These are phyloP conservation scores for Claviceps maximensis DNA, from an alignment of 2,329 filamentous ascomycete species.

Conservation along the genomic window DNA sequence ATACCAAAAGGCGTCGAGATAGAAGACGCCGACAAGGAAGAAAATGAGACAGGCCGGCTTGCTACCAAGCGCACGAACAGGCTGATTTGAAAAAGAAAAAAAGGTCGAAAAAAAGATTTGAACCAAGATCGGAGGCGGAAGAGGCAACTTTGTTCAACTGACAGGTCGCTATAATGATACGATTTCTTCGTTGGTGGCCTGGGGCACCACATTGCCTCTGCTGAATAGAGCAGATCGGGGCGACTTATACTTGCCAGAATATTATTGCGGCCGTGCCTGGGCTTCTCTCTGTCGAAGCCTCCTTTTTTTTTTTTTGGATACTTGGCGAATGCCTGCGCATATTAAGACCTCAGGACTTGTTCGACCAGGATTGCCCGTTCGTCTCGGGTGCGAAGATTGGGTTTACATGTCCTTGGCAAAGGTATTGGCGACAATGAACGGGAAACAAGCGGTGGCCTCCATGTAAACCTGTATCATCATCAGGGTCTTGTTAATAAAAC, in stretches of 20 bases:
- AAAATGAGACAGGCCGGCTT: conserved; percentile 11
- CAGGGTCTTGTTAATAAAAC: background rate
- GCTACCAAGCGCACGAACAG: conserved; percentile 14
- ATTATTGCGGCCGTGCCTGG: background rate
- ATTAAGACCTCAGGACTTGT: background rate
- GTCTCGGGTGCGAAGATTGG: background rate
- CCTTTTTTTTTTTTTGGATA: background rate
- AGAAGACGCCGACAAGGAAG: conserved; percentile 6
- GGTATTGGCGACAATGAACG: conserved; percentile 53
- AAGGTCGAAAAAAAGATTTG: background rate
- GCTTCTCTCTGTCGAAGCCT: background rate
- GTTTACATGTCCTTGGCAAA: conserved; percentile 41
- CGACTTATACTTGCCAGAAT: background rate
- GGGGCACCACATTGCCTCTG: background rate
- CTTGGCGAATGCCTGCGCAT: background rate
- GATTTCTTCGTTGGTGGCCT: background rate
- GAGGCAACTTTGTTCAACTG: background rate
- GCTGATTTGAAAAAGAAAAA: conserved; percentile 10
- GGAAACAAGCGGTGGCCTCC: conserved; percentile 52
- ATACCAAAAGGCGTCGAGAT: conserved; percentile 7
- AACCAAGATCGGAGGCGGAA: background rate
- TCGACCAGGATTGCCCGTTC: background rate
- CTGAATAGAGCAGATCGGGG: background rate
- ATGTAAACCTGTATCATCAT: conserved; percentile 39
- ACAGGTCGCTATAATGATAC: background rate